A percentile compares a stretch with the other conserved stretches of the same genome.
Evolutionary conservation across 2,329 filamentous ascomycete species (phyloP).

Genomic region (Neonectria coccinea): DNA sequence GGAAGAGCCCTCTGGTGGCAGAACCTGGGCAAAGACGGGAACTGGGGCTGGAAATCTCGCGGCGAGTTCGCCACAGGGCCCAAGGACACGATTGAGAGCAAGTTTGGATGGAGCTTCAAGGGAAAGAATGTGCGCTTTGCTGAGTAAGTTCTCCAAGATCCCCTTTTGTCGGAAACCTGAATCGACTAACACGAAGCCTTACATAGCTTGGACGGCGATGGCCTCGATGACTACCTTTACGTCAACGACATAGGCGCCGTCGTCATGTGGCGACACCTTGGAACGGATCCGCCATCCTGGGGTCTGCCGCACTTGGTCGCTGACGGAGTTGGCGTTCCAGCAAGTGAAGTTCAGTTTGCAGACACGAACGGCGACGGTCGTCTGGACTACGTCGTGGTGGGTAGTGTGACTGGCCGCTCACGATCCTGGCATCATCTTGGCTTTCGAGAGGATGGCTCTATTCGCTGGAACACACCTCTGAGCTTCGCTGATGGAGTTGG

Average conservation of each 20-base stretch:
- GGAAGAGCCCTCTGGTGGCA: not conserved
- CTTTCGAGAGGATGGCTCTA: not conserved
- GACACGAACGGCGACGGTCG: constrained; percentile 36
- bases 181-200: not conserved
- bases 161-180: not conserved
- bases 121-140: constrained; percentile 22
- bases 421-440: constrained; percentile 6
- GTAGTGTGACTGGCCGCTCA: not conserved
- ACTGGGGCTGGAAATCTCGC: not conserved
- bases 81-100: constrained; percentile 12
- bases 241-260: constrained; percentile 4
- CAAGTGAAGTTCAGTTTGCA: constrained; percentile 26
- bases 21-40: not conserved
- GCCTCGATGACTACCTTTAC: constrained; percentile 11
- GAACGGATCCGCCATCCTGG: not conserved
- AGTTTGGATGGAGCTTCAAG: constrained; percentile 17
- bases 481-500: constrained; percentile 7
- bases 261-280: not conserved
- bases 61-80: constrained; percentile 7
- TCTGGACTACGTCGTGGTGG: constrained; percentile 30
- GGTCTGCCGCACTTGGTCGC: not conserved
- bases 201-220: not conserved
- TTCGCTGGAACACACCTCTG: constrained; percentile 7
- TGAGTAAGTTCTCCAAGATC: constrained; percentile 4
- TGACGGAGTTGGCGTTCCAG: not conserved